Evolutionary conservation across 352 stramenopile genomes (phyloP), one percentile per base, ranked within the genome.

Genomic region (Phytophthora meadii): DNA sequence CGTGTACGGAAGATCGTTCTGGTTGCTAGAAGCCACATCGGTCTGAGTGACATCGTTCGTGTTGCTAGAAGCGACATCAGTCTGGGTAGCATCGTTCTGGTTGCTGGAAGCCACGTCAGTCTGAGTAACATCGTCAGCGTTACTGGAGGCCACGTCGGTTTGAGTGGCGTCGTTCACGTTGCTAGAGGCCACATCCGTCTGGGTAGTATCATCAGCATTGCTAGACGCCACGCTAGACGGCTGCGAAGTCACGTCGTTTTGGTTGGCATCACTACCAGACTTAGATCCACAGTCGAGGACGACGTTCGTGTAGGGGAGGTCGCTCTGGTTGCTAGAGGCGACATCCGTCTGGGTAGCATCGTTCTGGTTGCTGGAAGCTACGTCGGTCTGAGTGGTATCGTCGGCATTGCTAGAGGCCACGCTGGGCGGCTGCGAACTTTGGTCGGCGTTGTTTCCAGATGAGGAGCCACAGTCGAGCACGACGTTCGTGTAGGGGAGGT

Each of bases 1-100:
- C 12, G 22, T 42, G 25, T 36, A 22, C 6, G 45, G 32, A 9
- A 15, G 2, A 25, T 64, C 55, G 17, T 17, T 19, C 7, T 39
- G n/a, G 5, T 12, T 56, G 19, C 60, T 68, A 4, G 60, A 68
- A 1, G 51, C 42, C 4, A 62, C 60, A 12, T 34, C 24, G 1
- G 37, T 27, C 47, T 51, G 37, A 4, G 55, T 30, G 6, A 14
- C 22, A 14, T 63, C 55, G 17, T 12, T 37, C 2, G 30, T 30
- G 12, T 25, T 65, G 46, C 61, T 70, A 3, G 53, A 70, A 5
- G 46, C 39, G 8, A 70, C 61, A 15, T 55, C 54, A 9, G 47
- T 60, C 47, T 70, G 61, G 2, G 61, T 60, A 10, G 56, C 47
- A 27, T 60, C 61, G 6, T 56, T 48, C 19, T 36, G 4, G 9